These are phyloP conservation scores for Diutina neorugosa DNA, from an alignment of 1,139 yeast species.

Conservation along the genomic window DNA sequence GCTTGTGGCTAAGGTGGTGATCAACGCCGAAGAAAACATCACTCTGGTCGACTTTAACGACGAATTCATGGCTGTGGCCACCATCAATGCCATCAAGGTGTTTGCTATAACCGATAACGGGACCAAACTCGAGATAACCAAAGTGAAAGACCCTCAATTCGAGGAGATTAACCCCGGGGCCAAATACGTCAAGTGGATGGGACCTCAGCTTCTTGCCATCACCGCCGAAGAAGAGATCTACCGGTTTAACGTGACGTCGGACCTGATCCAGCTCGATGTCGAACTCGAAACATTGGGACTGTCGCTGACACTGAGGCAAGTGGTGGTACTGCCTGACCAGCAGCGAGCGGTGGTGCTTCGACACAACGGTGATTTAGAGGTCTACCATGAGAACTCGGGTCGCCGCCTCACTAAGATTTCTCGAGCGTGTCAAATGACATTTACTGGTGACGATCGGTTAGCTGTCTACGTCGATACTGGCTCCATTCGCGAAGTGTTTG, in stretches of 20 bases:
- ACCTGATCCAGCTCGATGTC: conserved; percentile 21
- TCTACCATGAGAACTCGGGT: conserved; percentile 19
- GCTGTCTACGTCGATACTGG: conserved; percentile 65
- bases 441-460: conserved; percentile 40
- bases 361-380: conserved; percentile 55
- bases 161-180: conserved; percentile 44
- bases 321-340: conserved; percentile 35
- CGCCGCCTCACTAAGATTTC: conserved; percentile 35
- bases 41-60: conserved; percentile 57
- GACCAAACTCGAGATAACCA: conserved; percentile 36
- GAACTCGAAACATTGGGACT: conserved; percentile 23
- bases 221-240: conserved; percentile 58
- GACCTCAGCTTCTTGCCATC: conserved; percentile 35
- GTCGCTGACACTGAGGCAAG: conserved; percentile 19
- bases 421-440: conserved; percentile 46
- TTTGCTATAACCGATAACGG: conserved; percentile 39
- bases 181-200: conserved; percentile 20
- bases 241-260: conserved; percentile 28
- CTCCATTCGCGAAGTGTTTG: conserved; percentile 53
- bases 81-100: conserved; percentile 56
- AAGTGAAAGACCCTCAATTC: conserved; percentile 38
- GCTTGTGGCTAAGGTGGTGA: conserved; percentile 51
- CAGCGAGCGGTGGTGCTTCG: conserved; percentile 37
- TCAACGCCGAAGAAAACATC: conserved; percentile 75
- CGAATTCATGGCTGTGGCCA: conserved; percentile 52